Conservation (phyloP, 306 rosid species). For the Cotoneaster glaucophyllus region DNA sequence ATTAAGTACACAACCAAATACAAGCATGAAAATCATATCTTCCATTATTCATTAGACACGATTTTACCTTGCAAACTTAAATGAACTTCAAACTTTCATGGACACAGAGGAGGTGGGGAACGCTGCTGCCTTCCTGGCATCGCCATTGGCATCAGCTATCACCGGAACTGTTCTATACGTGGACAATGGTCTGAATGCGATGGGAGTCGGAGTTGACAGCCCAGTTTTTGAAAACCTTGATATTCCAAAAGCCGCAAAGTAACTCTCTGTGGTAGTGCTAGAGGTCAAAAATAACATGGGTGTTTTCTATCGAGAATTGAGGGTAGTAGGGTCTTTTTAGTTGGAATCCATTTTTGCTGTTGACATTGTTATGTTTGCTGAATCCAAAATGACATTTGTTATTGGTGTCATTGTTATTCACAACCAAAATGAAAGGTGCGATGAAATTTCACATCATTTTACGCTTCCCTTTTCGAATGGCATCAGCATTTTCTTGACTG, state of each 20-base stretch:
- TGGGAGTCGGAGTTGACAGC: constrained; percentile 87
- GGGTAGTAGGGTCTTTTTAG: neutral
- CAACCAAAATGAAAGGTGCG: neutral
- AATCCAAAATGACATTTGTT: neutral
- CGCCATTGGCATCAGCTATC: constrained; percentile 81
- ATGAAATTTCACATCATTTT: neutral
- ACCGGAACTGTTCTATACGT: constrained; percentile 73
- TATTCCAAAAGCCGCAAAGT: constrained; percentile 30
- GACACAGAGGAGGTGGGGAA: constrained; percentile 84
- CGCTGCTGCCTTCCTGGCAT: constrained; percentile 76
- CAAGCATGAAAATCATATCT: neutral
- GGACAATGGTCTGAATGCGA: constrained; percentile 76
- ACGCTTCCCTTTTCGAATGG: constrained; percentile 12
- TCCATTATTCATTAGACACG: neutral
- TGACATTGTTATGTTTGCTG: neutral
- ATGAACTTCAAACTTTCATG: neutral
- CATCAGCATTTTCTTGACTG: neutral
- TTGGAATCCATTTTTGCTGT: neutral
- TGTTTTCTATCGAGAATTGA: neutral
- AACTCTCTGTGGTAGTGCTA: neutral
- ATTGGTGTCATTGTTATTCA: neutral
- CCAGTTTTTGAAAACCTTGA: constrained; percentile 35
- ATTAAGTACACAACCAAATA: neutral
- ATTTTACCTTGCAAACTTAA: neutral
- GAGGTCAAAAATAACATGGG: neutral